Conservation (phyloP, 2,329 filamentous ascomycete genomes). For the Pleurostoma richardsiae region DNA sequence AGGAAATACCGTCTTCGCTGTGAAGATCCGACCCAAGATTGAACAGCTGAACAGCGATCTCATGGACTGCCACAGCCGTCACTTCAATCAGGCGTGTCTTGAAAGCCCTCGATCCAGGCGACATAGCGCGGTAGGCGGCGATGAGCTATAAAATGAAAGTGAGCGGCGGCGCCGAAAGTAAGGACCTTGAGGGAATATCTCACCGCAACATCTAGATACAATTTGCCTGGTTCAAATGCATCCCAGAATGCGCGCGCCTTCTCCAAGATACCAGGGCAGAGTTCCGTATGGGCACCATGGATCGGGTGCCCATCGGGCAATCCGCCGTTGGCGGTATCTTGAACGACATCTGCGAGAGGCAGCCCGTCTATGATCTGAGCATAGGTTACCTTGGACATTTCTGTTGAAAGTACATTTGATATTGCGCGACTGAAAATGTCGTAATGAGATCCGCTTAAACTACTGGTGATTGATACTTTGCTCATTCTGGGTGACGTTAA, state of each 20-base stretch:
- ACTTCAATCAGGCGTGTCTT: slow-evolving; percentile 23
- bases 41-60: slow-evolving; percentile 19
- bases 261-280: slow-evolving; percentile 8
- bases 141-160: slow-evolving; percentile 12
- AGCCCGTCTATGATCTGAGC: slow-evolving; percentile 5
- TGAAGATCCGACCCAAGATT: slow-evolving; percentile 12
- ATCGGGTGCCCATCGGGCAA: not conserved
- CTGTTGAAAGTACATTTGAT: not conserved
- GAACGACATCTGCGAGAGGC: not conserved
- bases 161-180: not conserved
- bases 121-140: slow-evolving; percentile 14
- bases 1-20: slow-evolving; percentile 14
- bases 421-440: not conserved
- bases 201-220: not conserved
- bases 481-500: too few species aligned
- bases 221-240: slow-evolving; percentile 1
- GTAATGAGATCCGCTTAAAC: not conserved
- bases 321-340: not conserved
- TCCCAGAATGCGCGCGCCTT: slow-evolving; percentile 1
- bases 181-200: not conserved
- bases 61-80: slow-evolving; percentile 18
- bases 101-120: slow-evolving; percentile 17
- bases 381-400: slow-evolving; percentile 1
- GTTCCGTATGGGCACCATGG: slow-evolving; percentile 1
- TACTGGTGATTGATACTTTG: not conserved